Conservation (phyloP, 2,329 filamentous ascomycete genomes). For the Pseudonectria buxi region DNA sequence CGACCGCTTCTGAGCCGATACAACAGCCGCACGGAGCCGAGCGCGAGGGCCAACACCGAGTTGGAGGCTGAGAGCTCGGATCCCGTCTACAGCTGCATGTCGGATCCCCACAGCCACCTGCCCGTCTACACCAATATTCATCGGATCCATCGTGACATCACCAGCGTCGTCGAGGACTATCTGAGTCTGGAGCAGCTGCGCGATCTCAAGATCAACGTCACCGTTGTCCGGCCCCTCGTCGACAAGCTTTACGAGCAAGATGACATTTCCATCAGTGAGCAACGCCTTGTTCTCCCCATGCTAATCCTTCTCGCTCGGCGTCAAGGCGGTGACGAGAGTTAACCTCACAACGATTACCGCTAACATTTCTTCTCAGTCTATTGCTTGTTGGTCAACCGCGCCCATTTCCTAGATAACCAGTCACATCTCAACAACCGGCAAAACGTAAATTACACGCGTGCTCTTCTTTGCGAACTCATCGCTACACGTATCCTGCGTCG, state of each 20-base stretch:
- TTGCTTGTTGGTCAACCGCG: conserved; percentile 74
- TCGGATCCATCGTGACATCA: conserved; percentile 58
- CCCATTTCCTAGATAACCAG: conserved; percentile 74
- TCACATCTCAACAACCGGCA: conserved; percentile 68
- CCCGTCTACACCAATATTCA: conserved; percentile 76
- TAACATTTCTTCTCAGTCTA: conserved; percentile 49
- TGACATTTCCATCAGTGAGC: conserved; percentile 67
- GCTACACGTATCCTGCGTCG: conserved; percentile 71
- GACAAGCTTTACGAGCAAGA: conserved; percentile 73
- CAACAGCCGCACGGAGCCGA: conserved; percentile 12
- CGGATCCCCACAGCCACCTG: conserved; percentile 55
- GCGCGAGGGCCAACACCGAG: conserved; percentile 15
- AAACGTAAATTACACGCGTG: conserved; percentile 72
- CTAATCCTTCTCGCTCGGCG: background rate
- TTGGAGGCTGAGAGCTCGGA: conserved; percentile 22
- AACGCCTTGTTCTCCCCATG: conserved; percentile 1
- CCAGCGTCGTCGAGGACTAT: conserved; percentile 56
- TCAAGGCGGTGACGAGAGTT: background rate
- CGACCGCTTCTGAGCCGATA: conserved; percentile 26
- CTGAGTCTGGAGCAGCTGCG: conserved; percentile 68
- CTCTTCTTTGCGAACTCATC: conserved; percentile 72
- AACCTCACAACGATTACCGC: background rate
- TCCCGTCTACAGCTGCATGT: conserved; percentile 44
- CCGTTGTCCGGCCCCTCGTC: conserved; percentile 74
- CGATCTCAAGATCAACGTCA: conserved; percentile 74